A percentile compares a stretch with the other conserved stretches of the same genome.
These are phyloP conservation scores for Adiantum capillusveneris DNA, from an alignment of 75 land plant genomes.

Conservation along the genomic window DNA sequence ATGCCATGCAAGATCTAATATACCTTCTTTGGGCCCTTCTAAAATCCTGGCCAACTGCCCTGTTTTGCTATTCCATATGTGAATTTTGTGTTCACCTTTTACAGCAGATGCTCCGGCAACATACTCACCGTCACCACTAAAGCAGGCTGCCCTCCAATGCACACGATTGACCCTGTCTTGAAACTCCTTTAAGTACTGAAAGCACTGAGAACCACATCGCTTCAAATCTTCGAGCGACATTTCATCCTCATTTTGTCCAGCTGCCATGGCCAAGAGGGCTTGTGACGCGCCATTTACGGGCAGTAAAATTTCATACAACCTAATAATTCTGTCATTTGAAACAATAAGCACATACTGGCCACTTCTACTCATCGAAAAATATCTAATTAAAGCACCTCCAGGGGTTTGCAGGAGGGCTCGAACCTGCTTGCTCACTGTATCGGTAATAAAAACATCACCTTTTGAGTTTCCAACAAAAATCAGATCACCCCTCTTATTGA, in stretches of 20 bases:
- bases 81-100: slow-evolving; percentile 97
- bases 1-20: slow-evolving; percentile 93
- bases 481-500: slow-evolving; percentile 83
- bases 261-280: slow-evolving; percentile 33
- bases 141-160: slow-evolving; percentile 95
- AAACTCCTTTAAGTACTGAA: slow-evolving; percentile 62
- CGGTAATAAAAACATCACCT: slow-evolving; percentile 78
- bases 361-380: slow-evolving; percentile 79
- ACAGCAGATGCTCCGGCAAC: slow-evolving; percentile 83
- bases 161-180: slow-evolving; percentile 78
- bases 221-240: slow-evolving; percentile 37
- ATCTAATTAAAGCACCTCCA: slow-evolving; percentile 64
- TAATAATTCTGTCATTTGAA: slow-evolving; percentile 76
- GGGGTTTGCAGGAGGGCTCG: slow-evolving; percentile 48
- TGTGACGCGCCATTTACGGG: slow-evolving; percentile 47
- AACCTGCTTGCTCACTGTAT: slow-evolving; percentile 37
- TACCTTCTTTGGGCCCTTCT: slow-evolving; percentile 93
- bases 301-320: slow-evolving; percentile 77
- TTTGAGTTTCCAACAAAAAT: slow-evolving; percentile 89
- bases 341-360: slow-evolving; percentile 84
- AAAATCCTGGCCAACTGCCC: slow-evolving; percentile 84
- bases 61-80: slow-evolving; percentile 73
- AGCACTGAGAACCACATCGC: slow-evolving; percentile 47
- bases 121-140: slow-evolving; percentile 97
- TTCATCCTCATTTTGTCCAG: slow-evolving; percentile 17